These are phyloP conservation scores for Saccharomyces pastorianus DNA, from an alignment of 1,139 yeast genomes.

Conservation along the genomic window DNA sequence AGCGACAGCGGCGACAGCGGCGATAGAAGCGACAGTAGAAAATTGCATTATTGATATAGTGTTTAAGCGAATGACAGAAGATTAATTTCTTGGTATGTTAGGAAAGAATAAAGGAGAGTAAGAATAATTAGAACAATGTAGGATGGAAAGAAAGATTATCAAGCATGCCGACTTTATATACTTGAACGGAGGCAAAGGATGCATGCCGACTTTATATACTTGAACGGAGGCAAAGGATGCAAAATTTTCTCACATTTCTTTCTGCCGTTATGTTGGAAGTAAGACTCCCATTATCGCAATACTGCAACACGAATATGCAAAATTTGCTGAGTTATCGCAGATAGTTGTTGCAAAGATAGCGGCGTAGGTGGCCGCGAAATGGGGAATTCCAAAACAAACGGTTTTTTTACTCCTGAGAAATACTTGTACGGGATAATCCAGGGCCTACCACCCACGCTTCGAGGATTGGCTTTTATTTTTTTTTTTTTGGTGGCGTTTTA, in stretches of 20 bases:
- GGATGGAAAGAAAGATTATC: neutral
- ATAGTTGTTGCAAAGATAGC: neutral
- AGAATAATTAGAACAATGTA: neutral
- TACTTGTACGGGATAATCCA: neutral
- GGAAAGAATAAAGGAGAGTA: neutral
- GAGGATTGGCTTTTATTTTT: neutral
- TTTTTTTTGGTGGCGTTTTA: neutral
- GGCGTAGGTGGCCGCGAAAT: neutral
- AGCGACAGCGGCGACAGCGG: slow-evolving; percentile 28
- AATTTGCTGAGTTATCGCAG: neutral
- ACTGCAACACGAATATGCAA: neutral
- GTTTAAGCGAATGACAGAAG: slow-evolving; percentile 14
- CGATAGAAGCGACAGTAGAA: slow-evolving; percentile 26
- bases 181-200: neutral
- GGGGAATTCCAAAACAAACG: neutral
- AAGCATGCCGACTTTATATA: neutral
- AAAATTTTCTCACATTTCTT: neutral
- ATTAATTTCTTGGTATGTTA: slow-evolving; percentile 9
- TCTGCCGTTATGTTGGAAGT: neutral
- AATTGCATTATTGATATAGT: slow-evolving; percentile 23
- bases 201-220: neutral
- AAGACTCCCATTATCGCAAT: neutral
- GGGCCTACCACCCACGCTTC: neutral
- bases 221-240: neutral
- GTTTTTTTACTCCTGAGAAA: neutral